Conservation (phyloP, 2,329 filamentous ascomycete genomes). For the Claviceps sp. region DNA sequence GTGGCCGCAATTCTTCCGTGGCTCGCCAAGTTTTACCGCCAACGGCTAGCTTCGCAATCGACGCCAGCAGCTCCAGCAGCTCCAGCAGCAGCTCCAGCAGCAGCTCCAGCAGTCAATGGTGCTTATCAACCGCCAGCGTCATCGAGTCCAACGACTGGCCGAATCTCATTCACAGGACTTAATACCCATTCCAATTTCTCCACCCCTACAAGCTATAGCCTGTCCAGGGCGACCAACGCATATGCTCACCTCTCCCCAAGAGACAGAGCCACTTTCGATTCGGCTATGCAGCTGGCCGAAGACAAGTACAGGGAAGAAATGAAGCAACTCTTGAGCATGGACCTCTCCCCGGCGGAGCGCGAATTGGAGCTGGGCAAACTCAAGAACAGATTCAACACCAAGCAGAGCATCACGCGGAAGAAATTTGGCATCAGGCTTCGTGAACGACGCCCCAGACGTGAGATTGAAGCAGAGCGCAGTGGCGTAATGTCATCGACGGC, state of each 20-base stretch:
- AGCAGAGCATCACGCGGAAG: slow-evolving; percentile 43
- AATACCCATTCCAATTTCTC: background rate
- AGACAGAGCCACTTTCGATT: slow-evolving; percentile 13
- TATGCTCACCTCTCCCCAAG: slow-evolving; percentile 30
- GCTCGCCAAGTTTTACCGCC: slow-evolving; percentile 3
- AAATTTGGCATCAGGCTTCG: slow-evolving; percentile 43
- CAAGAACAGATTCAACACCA: slow-evolving; percentile 40
- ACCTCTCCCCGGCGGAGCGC: slow-evolving; percentile 21
- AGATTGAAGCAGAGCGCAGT: slow-evolving; percentile 31
- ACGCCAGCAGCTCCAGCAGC: background rate
- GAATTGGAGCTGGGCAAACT: slow-evolving; percentile 26
- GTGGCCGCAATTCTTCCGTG: background rate
- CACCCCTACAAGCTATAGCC: background rate
- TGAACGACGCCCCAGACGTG: slow-evolving; percentile 31
- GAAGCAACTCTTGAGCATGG: slow-evolving; percentile 22
- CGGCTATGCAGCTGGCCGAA: slow-evolving; percentile 18
- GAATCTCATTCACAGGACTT: background rate
- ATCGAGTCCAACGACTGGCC: background rate
- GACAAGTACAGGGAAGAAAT: slow-evolving; percentile 27
- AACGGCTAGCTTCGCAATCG: background rate
- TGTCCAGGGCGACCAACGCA: slow-evolving; percentile 16
- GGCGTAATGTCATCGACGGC: slow-evolving; percentile 15
- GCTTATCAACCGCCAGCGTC: background rate
- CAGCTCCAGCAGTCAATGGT: background rate
- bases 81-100: too few relatives aligned